These are phyloP conservation scores for Salix caprea DNA, from an alignment of 345 rosid species.

Conservation along the genomic window DNA sequence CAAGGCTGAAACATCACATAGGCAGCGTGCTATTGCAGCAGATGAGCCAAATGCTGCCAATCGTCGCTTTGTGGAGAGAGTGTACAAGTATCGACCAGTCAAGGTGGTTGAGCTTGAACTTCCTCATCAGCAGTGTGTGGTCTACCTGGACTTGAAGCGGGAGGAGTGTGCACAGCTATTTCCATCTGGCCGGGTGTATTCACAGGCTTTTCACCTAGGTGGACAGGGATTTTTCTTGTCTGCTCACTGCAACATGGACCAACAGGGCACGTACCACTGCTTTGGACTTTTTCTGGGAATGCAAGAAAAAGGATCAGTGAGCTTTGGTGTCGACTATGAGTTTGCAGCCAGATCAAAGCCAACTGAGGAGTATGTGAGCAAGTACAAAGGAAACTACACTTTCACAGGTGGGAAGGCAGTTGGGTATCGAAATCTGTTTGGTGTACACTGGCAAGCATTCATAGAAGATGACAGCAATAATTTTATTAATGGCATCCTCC, in stretches of 20 bases:
- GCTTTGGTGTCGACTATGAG: slow-evolving; percentile 58
- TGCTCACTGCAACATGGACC: slow-evolving; percentile 69
- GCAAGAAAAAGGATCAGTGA: slow-evolving; percentile 59
- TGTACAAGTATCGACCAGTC: slow-evolving; percentile 66
- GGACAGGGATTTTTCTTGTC: slow-evolving; percentile 66
- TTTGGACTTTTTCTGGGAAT: slow-evolving; percentile 72
- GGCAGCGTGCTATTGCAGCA: slow-evolving; percentile 43
- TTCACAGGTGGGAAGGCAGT: slow-evolving; percentile 60
- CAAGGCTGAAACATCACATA: slow-evolving; percentile 58
- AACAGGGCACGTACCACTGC: slow-evolving; percentile 46
- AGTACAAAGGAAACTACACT: slow-evolving; percentile 49
- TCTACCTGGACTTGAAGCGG: slow-evolving; percentile 67
- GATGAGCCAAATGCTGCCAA: slow-evolving; percentile 32
- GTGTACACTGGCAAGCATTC: slow-evolving; percentile 54
- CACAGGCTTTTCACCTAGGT: slow-evolving; percentile 68
- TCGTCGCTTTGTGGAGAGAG: slow-evolving; percentile 61
- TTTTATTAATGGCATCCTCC: slow-evolving; percentile 67
- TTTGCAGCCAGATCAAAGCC: slow-evolving; percentile 72
- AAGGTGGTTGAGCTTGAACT: slow-evolving; percentile 69
- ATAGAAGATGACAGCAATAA: slow-evolving; percentile 50
- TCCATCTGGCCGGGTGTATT: slow-evolving; percentile 54
- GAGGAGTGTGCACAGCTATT: slow-evolving; percentile 55
- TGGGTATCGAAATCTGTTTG: slow-evolving; percentile 58
- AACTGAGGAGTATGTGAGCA: slow-evolving; percentile 46
- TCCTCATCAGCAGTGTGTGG: slow-evolving; percentile 65